Conservation (phyloP, 1,284 basidiomycete genomes). For the Trametes sp. region DNA sequence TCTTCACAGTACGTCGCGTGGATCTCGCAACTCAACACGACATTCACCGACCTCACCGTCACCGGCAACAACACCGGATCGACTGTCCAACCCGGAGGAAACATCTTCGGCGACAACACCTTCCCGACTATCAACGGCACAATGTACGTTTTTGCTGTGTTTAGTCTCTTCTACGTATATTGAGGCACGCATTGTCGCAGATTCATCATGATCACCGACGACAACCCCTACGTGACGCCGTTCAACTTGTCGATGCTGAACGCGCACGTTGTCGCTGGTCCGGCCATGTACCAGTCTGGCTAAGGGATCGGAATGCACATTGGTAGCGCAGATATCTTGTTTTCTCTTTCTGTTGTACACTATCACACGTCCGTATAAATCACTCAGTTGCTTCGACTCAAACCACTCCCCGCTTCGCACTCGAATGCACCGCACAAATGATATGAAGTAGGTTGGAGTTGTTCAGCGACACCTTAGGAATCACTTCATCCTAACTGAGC, state of each 20-base stretch:
- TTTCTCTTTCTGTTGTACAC: too few relatives aligned
- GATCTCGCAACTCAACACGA: constrained; percentile 71
- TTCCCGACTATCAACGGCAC: constrained; percentile 57
- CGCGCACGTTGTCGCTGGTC: constrained; percentile 64
- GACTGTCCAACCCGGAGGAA: constrained; percentile 58
- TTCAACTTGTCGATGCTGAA: constrained; percentile 64
- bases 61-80: constrained; percentile 52
- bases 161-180: too few relatives aligned
- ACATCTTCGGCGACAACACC: constrained; percentile 50
- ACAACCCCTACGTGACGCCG: constrained; percentile 61
- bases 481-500: too few relatives aligned
- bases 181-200: constrained; percentile 29
- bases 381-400: too few relatives aligned
- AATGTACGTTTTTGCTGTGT: constrained; percentile 44
- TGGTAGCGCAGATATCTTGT: neutral
- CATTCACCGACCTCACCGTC: constrained; percentile 60
- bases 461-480: too few relatives aligned
- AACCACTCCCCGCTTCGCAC: too few relatives aligned
- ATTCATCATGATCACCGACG: constrained; percentile 64
- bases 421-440: too few relatives aligned
- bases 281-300: constrained; percentile 58
- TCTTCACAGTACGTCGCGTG: constrained; percentile 51
- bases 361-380: too few relatives aligned
- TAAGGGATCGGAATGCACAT: too few relatives aligned
- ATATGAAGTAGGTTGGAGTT: too few relatives aligned